Base-by-base conservation (phyloP, 1,284 basidiomycete genomes). In the Kalmanozyma brasiliensis region DNA sequence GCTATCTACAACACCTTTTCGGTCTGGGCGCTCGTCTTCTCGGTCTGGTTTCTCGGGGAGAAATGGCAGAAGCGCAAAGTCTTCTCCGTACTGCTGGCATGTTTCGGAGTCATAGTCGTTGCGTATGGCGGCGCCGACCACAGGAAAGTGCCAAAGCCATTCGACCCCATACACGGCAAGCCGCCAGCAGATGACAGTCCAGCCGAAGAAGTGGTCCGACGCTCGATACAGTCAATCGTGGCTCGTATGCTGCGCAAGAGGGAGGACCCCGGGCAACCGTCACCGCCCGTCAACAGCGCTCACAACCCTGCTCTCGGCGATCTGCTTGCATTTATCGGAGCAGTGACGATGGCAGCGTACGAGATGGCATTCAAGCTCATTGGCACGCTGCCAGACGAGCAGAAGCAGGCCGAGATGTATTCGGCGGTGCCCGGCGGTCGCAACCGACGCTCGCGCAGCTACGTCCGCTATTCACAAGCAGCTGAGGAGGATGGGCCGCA, bases 1-100 rank as follows among this genome's bases (percentile, higher is more conserved):
- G 68, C 79, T 32, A 80, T 82, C 47, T 82, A 82, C 71, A 82
- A 82, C 45, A 81, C 79, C 3, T 81, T 80, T 35, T 74, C 77
- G 19, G 72, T 82, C 3, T 81, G 78, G 76, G 80, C 80, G 26
- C 67, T 82, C 17, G 80, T 82, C 16, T 78, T 82, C 17, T 76
- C 76, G 10, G 76, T 82, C n/a, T 73, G 67, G 45, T 79, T 82
- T 26, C 64, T 82, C 10, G 71, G 78, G 32, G 79, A 81, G 30
- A 63, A 57, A 32, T 82, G 80, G 79, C 48, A 74, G 42, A 66
- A 47, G 61, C 34, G 66, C 6, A 80, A 81, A 42, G 80, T 78
- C 10, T 51, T 75, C 13, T 74, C 79, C 1, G 79, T 81, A 6
- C 41, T 78, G 10, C 58, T 82, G 10, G 80, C 79, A 2, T 71